Evolutionary conservation across 495 filamentous ascomycete species (phyloP), one percentile per base, ranked within the genome.

Genomic region (Copromyces sp.): DNA sequence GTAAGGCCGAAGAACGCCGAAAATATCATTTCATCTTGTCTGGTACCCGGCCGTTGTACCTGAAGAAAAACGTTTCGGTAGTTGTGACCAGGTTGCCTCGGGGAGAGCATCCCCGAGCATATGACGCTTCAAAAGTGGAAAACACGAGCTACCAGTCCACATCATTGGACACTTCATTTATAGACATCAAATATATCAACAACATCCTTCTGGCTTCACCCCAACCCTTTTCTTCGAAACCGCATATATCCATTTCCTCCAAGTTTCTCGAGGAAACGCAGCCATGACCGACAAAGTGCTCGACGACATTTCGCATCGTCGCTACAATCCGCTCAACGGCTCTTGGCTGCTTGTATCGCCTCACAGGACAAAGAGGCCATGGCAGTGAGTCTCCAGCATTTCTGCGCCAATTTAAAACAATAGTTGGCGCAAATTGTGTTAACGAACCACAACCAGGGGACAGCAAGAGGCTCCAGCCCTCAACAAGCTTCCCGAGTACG

Each of bases 221-320:
- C 2, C 40, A 45, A 8, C 17, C 69, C 68, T 61, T 47, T 40
- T 35, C 24, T 24, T 24, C 24, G 24, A 24, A 24, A 24, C 1
- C 24, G 24, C 24, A 24, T 24, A 24, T 24, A 24, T 24, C 24
- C 24, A 24, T 24, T 24, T 24, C 24, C 24, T 24, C 24, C 24
- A 24, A 24, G 14, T 32, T 16, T 3, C 65, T 42, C 17, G 9
- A 16, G n/a, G 29, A 2, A 65, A 35, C 53, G 3, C 24, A 68
- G 69, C 29, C 53, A 89, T 89, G 87, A 83, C 86, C 0, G 86
- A 87, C 78, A 78, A 85, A 69, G 91, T 99, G 65, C 92, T 99
- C 29, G 89, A 99, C 85, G 94, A 98, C 79, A 98, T 99, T 77
- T 98, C 95, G 39, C 95, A 99, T 80, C 86, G 96, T 74, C 90